Evolutionary conservation across 2,329 filamentous ascomycete genomes (phyloP).

Genomic region (Phialophora tarda): DNA sequence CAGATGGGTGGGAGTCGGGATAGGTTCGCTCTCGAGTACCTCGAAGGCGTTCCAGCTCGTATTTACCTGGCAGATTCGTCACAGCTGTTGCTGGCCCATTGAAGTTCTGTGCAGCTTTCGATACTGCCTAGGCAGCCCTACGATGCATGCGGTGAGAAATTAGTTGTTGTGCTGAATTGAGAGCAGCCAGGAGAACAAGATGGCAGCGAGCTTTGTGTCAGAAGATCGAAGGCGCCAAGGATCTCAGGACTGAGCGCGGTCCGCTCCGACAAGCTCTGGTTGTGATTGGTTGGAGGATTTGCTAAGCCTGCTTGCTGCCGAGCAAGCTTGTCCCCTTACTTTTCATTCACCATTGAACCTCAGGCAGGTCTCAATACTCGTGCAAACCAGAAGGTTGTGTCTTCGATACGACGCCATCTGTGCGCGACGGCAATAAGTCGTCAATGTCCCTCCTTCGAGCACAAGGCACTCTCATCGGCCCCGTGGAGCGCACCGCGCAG

Average conservation of each 20-base stretch:
- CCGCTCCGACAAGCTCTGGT: neutral
- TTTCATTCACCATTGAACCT: neutral
- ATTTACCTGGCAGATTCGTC: too few species aligned
- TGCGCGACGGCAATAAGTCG: neutral
- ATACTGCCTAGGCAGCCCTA: too few species aligned
- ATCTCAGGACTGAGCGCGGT: neutral
- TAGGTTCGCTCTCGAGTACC: too few species aligned
- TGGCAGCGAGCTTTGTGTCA: neutral
- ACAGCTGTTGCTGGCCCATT: neutral
- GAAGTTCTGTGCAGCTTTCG: neutral
- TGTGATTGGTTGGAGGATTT: neutral
- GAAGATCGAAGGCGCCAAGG: neutral
- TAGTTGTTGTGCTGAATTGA: neutral
- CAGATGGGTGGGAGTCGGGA: too few species aligned
- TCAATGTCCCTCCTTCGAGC: neutral
- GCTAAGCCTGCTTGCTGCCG: neutral
- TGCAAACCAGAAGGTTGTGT: neutral
- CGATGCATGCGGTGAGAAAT: neutral
- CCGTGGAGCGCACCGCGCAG: neutral
- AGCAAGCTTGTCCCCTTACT: neutral
- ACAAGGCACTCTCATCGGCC: neutral
- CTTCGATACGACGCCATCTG: neutral
- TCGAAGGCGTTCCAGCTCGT: too few species aligned
- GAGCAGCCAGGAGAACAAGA: neutral
- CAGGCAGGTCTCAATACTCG: neutral